Base-by-base conservation (phyloP, 2,329 filamentous ascomycete species). In the Alternaria viburni region DNA sequence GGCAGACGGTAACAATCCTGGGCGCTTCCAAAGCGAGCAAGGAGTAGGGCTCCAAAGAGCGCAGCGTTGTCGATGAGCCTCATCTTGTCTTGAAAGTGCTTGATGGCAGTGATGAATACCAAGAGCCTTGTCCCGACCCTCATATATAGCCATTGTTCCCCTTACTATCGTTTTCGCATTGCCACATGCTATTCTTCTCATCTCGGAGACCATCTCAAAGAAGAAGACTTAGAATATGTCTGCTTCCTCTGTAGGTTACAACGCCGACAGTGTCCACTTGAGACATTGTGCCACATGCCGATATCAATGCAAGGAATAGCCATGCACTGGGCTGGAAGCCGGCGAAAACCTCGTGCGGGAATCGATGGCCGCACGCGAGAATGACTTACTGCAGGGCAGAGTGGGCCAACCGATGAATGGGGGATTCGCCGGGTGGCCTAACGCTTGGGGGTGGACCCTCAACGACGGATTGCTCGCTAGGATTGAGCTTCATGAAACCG, bases 1-100 rank as follows among this genome's bases (percentile, higher is more conserved):
- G 79, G 80, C 54, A 66, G 49, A 47, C 63, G 68, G 41, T 59
- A 59, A 51, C 64, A 69, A 10, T 43, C n/a, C 26, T 28, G 26
- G 11, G 60, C 47, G 23, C 28, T n/a, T 26, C 41, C 51, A 36
- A 58, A 25, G 32, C 32, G 36, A 28, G 54, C 36, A 49, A 62
- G 36, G 36, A 54, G 46, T 11, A 64, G 41, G 15, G 62, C 43
- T 19, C 36, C 52, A 50, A 58, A n/a, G 26, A 64, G 52, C 23
- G 41, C 8, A n/a, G 49, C 49, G 49, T 45, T 49, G 17, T 62
- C 47, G 41, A 59, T 15, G 49, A 62, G 28, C 46, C 51, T 64
- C 61, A 64, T 64, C 26, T 47, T 64, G 57, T 12, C 21, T 41
- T 45, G 36, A 28, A 60, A 44, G 41, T 30, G 23, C 36, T 52